Base-by-base conservation (phyloP, 2,329 filamentous ascomycete species). In the Claviceps digitariae region DNA sequence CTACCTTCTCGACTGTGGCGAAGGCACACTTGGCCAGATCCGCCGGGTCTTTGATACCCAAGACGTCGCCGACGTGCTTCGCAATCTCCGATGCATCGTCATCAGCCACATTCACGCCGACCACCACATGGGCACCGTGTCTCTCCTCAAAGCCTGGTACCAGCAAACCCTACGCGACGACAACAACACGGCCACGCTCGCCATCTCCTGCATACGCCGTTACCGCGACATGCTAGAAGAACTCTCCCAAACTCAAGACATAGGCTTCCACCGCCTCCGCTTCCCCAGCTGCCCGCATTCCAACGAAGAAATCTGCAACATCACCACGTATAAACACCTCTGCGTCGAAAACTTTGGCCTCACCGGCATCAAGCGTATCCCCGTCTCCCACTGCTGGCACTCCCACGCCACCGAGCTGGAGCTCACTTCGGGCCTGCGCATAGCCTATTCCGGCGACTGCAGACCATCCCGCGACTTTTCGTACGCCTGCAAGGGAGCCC, bases 71-170 rank as follows among this genome's bases (percentile, higher is more conserved):
- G 74, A 83, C n/a, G 75, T 95, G 13, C 72, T 98, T n/a, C 77
- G 74, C 55, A 83, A 94, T 57, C 74, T 98, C 45, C 84, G 83
- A 52, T 80, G 82, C 59, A 84, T 98, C 57, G 95, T 89, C 82
- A 93, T 98, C 69, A 95, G 88, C 67, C 93, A 98, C 70, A 74
- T 95, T 57, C 93, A 98, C 67, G 93, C 93, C 4, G 93, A 98
- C 69, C 93, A 98, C 69, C 93, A 97, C 64, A 78, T 98, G 21
- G 93, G 93, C 29, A 87, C 83, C 1, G 76, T 81, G n/a, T 79
- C 83, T 6, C 73, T 97, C n/a, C 81, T 97, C 62, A 83, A 80
- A 62, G 87, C 86, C 6, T 95, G 90, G 87, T 82, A 87, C 52
- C 76, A 82, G 45, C 71, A 69, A 57, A 77, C 70, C 43, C 57